Conservation (phyloP, 202 grass and related monocot genomes). For the Carex arenaria region DNA sequence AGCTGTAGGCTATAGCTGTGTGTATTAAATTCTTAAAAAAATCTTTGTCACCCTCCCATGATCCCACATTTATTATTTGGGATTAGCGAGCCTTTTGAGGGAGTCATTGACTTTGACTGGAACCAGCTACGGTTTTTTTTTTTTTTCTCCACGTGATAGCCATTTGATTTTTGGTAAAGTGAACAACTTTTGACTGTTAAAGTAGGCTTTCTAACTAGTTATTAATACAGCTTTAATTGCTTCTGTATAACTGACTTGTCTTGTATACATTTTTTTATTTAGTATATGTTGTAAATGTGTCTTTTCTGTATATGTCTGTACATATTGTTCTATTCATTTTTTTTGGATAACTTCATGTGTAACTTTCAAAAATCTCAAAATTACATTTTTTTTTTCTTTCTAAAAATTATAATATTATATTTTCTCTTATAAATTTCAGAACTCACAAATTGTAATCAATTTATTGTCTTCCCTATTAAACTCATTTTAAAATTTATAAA, state of each 20-base stretch:
- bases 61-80: conserved; percentile 46
- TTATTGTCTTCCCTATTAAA: too few species aligned
- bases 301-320: background rate
- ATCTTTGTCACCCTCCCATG: conserved; percentile 71
- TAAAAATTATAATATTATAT: too few species aligned
- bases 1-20: conserved; percentile 5
- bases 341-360: too few species aligned
- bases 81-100: conserved; percentile 37
- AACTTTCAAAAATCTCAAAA: too few species aligned
- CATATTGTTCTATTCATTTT: background rate
- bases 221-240: background rate
- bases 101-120: conserved; percentile 66
- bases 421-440: too few species aligned
- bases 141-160: conserved; percentile 25
- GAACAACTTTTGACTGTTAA: background rate
- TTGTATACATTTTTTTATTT: background rate
- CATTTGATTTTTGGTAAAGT: conserved; percentile 4
- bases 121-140: conserved; percentile 24
- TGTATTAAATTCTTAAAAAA: conserved; percentile 39
- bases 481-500: too few species aligned
- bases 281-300: background rate
- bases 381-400: too few species aligned
- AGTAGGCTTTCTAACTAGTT: conserved; percentile 1
- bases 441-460: too few species aligned
- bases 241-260: background rate